Conservation (phyloP, 441 rosid species). For the Corymbia citriodora region DNA sequence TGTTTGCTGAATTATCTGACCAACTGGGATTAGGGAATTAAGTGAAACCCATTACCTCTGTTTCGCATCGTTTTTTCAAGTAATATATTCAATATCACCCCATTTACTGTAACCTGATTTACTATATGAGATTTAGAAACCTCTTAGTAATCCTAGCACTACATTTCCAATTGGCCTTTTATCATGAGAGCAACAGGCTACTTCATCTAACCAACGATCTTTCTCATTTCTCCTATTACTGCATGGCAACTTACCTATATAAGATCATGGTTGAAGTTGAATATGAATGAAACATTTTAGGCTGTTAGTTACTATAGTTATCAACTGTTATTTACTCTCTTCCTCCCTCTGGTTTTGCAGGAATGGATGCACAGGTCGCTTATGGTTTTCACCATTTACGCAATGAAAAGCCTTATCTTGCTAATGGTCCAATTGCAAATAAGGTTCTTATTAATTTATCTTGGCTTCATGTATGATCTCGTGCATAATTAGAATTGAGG, state of each 20-base stretch:
- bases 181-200: neutral
- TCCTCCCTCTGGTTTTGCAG: slow-evolving; percentile 27
- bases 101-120: neutral
- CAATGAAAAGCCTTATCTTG: slow-evolving; percentile 88
- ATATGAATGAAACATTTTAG: neutral
- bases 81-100: neutral
- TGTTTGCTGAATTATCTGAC: neutral
- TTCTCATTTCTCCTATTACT: neutral
- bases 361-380: slow-evolving; percentile 99
- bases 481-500: neutral
- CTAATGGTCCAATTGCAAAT: slow-evolving; percentile 87
- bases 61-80: neutral
- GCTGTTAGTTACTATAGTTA: neutral
- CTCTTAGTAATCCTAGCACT: neutral
- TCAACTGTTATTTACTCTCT: neutral
- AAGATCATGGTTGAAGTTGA: neutral
- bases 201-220: neutral
- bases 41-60: neutral
- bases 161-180: neutral
- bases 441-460: slow-evolving; percentile 40
- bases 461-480: neutral
- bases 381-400: slow-evolving; percentile 95
- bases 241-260: neutral
- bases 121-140: neutral
- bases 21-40: neutral